Percentiles rank a stretch among this genome's conserved stretches.
phyloP scores from a whole-genome alignment of 192 early-diverging fungal species.

The Entomortierella parvispora region DNA sequence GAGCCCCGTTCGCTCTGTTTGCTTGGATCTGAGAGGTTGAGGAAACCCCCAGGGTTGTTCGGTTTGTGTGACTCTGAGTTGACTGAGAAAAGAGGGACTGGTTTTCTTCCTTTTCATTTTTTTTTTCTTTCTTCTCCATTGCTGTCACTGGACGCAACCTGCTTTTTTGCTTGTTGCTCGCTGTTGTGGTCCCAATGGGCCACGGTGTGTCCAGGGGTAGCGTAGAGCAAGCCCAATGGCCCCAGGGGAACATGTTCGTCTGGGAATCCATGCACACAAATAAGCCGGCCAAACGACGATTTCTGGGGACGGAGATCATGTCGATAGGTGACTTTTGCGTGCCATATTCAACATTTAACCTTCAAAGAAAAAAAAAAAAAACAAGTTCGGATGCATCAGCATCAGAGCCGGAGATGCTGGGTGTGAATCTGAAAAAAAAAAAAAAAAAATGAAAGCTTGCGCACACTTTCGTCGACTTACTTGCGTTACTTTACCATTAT shows the following conservation, averaged over 20 bases:
- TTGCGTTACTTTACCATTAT: no score
- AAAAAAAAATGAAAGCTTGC: no score
- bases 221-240: constrained; percentile 36
- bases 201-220: neutral
- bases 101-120: neutral
- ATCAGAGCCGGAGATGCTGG: no score
- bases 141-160: neutral
- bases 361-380: no score
- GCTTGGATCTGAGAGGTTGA: no score
- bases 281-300: constrained; percentile 45
- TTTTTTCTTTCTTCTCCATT: neutral
- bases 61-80: no score
- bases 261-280: constrained; percentile 15
- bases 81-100: neutral
- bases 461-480: no score
- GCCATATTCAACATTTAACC: constrained; percentile 16
- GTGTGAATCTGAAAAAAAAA: no score
- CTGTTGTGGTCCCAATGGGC: neutral
- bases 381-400: no score
- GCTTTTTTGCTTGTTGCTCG: neutral
- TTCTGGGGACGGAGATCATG: constrained; percentile 45
- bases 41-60: no score
- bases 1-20: neutral
- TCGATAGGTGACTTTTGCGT: constrained; percentile 34
- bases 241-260: constrained; percentile 5